Conservation (phyloP, 306 rosid genomes). For the Hippophae gyantsensis region DNA sequence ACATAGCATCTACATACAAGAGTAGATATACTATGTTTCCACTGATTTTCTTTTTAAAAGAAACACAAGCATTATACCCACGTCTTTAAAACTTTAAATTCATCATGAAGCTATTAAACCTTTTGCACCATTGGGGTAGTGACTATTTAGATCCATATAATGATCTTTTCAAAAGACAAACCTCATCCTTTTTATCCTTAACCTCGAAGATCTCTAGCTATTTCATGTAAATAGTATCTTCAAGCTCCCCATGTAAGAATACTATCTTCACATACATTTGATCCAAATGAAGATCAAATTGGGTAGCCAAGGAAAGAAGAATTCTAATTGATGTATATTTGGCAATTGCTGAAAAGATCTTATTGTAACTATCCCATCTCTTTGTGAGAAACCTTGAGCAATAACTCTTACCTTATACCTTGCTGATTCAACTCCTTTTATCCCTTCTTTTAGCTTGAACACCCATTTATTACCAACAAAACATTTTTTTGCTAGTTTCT, state of each 20-base stretch:
- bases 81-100: not conserved
- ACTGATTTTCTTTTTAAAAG: too few species aligned
- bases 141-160: not conserved
- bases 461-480: not conserved
- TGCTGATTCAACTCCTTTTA: not conserved
- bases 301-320: not conserved
- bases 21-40: too few species aligned
- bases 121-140: not conserved
- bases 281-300: not conserved
- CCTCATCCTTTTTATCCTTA: not conserved
- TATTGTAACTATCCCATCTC: not conserved
- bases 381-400: not conserved
- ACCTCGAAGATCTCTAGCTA: not conserved
- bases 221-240: not conserved
- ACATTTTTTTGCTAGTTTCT: not conserved
- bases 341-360: not conserved
- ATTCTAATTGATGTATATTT: not conserved
- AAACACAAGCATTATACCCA: too few species aligned
- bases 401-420: not conserved
- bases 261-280: not conserved
- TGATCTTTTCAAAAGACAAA: not conserved
- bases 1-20: not conserved
- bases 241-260: not conserved
- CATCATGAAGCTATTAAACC: not conserved
- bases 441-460: not conserved